A percentile compares a stretch with the other conserved stretches of the same genome.
Conservation (phyloP, 495 filamentous ascomycete genomes). For the Neurospora sp. region DNA sequence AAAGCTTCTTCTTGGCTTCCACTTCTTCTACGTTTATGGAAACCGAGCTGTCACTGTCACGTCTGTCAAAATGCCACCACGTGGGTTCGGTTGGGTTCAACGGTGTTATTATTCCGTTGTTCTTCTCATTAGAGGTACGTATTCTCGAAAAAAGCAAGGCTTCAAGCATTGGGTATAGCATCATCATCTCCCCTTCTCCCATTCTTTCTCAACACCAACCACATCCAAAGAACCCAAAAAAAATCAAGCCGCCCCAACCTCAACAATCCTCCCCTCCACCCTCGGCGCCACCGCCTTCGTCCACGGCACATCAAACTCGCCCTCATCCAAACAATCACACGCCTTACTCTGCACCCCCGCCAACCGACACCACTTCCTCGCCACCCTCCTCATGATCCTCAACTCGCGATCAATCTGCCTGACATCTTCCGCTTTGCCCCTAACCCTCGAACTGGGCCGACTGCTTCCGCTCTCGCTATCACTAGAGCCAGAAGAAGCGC, state of each 20-base stretch:
- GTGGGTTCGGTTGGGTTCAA: background rate
- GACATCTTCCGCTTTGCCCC: constrained; percentile 12
- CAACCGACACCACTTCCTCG: constrained; percentile 64
- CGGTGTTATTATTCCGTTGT: background rate
- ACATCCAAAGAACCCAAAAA: no score
- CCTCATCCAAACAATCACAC: constrained; percentile 37
- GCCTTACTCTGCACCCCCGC: constrained; percentile 46
- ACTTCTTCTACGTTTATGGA: no score
- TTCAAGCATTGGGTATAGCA: background rate
- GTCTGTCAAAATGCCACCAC: background rate
- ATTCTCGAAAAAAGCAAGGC: background rate
- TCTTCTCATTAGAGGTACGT: no score
- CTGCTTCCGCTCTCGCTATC: background rate
- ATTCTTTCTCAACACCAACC: background rate
- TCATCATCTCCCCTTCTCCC: background rate
- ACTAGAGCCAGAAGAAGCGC: constrained; percentile 3
- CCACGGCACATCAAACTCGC: constrained; percentile 61
- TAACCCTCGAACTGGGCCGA: background rate
- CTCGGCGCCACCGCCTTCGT: constrained; percentile 66
- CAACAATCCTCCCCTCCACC: constrained; percentile 63
- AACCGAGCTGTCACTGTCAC: background rate
- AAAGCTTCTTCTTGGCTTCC: background rate
- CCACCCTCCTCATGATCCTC: constrained; percentile 48
- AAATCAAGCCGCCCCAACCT: constrained; percentile 11
- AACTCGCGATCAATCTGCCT: constrained; percentile 26